Evolutionary conservation across 192 early-diverging fungal species (phyloP).

Genomic region (Gaertneriomyces semiglobifer): DNA sequence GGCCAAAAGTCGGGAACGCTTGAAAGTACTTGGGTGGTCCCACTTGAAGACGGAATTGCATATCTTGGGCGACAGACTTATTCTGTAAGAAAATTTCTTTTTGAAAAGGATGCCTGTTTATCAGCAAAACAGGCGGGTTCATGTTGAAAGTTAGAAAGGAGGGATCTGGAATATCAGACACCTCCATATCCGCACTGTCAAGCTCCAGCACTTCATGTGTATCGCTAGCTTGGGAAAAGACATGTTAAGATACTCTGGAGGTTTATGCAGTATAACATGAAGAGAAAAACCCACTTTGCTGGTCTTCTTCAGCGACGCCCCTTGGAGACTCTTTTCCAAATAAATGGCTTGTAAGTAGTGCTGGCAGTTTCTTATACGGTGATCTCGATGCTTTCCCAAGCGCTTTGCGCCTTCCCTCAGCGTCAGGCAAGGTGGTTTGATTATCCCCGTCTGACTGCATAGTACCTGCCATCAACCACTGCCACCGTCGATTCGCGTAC

Average conservation of each 20-base stretch:
- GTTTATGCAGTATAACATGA: not conserved
- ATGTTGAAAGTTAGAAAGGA: slow-evolving; percentile 41
- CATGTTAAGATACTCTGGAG: not conserved
- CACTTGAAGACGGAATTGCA: slow-evolving; percentile 38
- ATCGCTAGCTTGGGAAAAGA: slow-evolving; percentile 1
- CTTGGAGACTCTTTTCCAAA: too few relatives aligned
- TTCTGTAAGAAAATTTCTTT: slow-evolving; percentile 45
- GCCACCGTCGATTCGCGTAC: slow-evolving; percentile 31
- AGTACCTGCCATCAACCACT: slow-evolving; percentile 16
- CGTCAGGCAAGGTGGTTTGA: not conserved
- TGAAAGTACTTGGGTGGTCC: slow-evolving; percentile 41
- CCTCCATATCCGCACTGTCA: not conserved
- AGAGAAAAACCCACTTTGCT: not conserved
- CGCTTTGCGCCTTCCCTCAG: slow-evolving; percentile 11
- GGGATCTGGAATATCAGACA: slow-evolving; percentile 18
- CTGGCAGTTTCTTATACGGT: too few relatives aligned
- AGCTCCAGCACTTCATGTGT: not conserved
- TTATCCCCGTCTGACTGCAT: not conserved
- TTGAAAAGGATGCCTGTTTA: slow-evolving; percentile 41
- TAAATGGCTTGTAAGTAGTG: too few relatives aligned
- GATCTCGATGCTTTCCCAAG: not conserved
- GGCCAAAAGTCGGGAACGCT: slow-evolving; percentile 39
- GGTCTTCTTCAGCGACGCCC: not conserved
- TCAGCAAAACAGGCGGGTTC: slow-evolving; percentile 37
- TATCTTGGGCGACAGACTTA: slow-evolving; percentile 35